A percentile compares a stretch with the other conserved stretches of the same genome.
Evolutionary conservation across 331 rosid genomes (phyloP).

Genomic region (Acacia concinna): DNA sequence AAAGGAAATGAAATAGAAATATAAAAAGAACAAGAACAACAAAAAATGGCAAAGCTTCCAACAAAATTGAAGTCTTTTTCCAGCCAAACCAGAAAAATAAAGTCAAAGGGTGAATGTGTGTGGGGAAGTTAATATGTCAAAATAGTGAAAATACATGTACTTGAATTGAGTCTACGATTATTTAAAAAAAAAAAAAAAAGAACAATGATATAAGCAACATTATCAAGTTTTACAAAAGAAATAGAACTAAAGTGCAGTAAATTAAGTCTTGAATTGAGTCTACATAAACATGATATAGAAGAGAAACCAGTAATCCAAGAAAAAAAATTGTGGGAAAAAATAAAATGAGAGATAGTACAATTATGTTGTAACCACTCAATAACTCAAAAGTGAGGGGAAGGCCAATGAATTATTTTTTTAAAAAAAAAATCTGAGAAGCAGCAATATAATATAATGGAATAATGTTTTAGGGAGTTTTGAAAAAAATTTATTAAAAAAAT

Average conservation of each 20-base stretch:
- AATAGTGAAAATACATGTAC: constrained; percentile 14
- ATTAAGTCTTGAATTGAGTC: background rate
- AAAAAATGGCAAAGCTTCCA: background rate
- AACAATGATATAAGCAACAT: no score
- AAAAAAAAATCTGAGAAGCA: background rate
- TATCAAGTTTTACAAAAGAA: no score
- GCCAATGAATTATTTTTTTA: background rate
- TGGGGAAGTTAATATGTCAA: constrained; percentile 10
- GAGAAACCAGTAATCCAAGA: background rate
- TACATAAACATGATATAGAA: background rate
- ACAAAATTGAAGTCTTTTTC: background rate
- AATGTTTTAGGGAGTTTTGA: background rate
- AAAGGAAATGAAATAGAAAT: background rate
- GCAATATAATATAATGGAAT: background rate
- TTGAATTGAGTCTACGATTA: no score
- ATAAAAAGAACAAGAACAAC: background rate
- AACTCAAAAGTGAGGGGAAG: constrained; percentile 1
- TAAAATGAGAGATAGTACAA: background rate
- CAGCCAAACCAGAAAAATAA: background rate
- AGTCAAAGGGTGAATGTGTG: constrained; percentile 25
- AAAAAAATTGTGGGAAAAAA: background rate
- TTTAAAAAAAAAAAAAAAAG: no score
- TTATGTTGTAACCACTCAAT: background rate
- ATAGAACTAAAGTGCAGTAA: no score
- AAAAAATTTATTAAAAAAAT: background rate